Evolutionary conservation across 441 rosid genomes (phyloP), one percentile per base, ranked within the genome.

Genomic region (Hypseocharis bilobata): DNA sequence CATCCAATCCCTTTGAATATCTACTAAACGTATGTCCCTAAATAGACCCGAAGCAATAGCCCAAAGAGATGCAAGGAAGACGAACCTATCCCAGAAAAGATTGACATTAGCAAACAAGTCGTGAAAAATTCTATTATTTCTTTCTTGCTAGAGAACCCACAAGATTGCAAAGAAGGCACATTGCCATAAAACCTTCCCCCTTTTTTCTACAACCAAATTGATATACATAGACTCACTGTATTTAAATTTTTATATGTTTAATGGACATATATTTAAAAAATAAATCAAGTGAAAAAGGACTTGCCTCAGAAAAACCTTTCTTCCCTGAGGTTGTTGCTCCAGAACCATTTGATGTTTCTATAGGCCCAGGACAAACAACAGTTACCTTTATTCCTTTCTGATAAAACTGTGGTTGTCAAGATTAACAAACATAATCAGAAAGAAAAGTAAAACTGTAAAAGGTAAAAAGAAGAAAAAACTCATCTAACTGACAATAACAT

Each of bases 301-400:
- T 54, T 65, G 86, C 98, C 86, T 85, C 89, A n/a, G 80, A 75
- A 59, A 73, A 75, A 26, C 68, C 67, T 68, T 80, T 82, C 51
- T 77, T 77, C 32, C 66, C 80, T 1, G 86, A 76, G 64, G 83
- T 60, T 61, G 88, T 71, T 36, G 77, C 77, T 73, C 85, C 92
- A 70, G 82, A 71, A 38, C 83, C 89, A 72, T 80, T 79, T 28
- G 84, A 76, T 63, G 96, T 89, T 69, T 78, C 83, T 77, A 92
- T 80, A 6, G 98, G 98, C 74, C 98, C 98, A 11, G 98, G 98
- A 81, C 95, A 92, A 72, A 92, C 92, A 59, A 92, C 66, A 7
- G 98, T 92, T 73, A 92, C 96, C 79, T 84, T 82, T 76, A 89
- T 86, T 63, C 98, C 98, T 70, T 84, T 80, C 60, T 81, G 88